Percentiles rank a stretch among this genome's conserved stretches.
These are phyloP conservation scores for Metarhizium robertsii DNA, from an alignment of 2,329 filamentous ascomycete species.

Conservation along the genomic window DNA sequence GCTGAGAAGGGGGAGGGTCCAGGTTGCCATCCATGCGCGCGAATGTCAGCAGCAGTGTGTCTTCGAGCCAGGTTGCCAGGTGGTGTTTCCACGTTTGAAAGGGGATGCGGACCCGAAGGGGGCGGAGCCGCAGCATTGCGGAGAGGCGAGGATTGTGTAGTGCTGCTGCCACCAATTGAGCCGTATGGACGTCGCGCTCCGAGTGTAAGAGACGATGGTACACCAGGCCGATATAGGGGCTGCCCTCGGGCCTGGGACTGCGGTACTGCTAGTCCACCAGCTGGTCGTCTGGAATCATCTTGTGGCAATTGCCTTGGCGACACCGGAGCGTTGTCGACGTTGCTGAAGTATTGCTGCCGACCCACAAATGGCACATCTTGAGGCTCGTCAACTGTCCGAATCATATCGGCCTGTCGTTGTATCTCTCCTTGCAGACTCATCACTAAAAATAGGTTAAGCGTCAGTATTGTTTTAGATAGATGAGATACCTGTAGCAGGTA, in stretches of 20 bases:
- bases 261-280: conserved; percentile 51
- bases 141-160: conserved; percentile 63
- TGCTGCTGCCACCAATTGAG: conserved; percentile 68
- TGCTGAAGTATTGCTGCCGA: conserved; percentile 57
- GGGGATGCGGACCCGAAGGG: conserved; percentile 56
- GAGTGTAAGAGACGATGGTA: conserved; percentile 72
- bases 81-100: conserved; percentile 52
- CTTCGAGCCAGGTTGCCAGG: conserved; percentile 67
- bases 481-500: neutral
- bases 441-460: conserved; percentile 26
- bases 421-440: conserved; percentile 49
- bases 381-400: conserved; percentile 51
- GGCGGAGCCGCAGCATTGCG: conserved; percentile 57
- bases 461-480: neutral
- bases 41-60: conserved; percentile 93
- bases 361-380: conserved; percentile 61
- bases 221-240: conserved; percentile 65
- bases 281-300: conserved; percentile 71
- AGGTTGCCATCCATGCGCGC: conserved; percentile 71
- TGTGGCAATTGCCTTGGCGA: conserved; percentile 82
- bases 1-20: conserved; percentile 52
- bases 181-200: conserved; percentile 74
- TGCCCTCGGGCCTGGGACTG: conserved; percentile 46
- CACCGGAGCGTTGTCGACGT: conserved; percentile 66
- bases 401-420: conserved; percentile 49